Percentiles rank a stretch among this genome's conserved stretches.
These are phyloP conservation scores for Calonectria honghensis DNA, from an alignment of 2,329 filamentous ascomycete species.

Conservation along the genomic window DNA sequence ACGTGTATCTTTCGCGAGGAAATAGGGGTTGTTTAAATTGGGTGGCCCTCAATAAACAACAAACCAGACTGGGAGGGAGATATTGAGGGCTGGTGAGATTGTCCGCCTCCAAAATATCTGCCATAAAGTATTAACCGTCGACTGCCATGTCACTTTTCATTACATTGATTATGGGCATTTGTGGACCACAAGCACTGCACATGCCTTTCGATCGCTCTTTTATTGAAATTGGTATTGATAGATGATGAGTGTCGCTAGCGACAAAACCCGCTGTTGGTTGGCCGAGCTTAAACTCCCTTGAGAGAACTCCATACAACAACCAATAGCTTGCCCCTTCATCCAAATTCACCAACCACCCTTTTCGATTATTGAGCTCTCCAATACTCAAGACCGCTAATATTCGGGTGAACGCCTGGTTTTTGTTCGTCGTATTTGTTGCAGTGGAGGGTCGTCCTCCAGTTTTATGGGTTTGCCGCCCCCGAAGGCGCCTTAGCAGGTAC, in stretches of 20 bases:
- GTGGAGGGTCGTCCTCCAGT: neutral
- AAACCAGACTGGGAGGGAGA: neutral
- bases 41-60: neutral
- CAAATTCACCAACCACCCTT: neutral
- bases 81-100: neutral
- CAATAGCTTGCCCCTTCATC: neutral
- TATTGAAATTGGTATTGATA: neutral
- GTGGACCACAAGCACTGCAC: neutral
- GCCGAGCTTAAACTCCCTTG: constrained; percentile 5
- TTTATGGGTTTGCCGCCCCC: neutral
- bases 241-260: neutral
- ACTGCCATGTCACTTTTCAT: no score
- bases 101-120: neutral
- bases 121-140: neutral
- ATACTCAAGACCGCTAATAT: no score
- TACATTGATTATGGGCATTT: no score
- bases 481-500: neutral
- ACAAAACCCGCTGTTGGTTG: constrained; percentile 7
- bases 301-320: constrained; percentile 20
- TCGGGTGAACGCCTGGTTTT: neutral
- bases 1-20: neutral
- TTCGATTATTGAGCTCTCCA: neutral
- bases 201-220: neutral
- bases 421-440: neutral
- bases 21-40: neutral